Evolutionary conservation across 768 basidiomycete genomes (phyloP).

Genomic region (Butyriboletus loyo): DNA sequence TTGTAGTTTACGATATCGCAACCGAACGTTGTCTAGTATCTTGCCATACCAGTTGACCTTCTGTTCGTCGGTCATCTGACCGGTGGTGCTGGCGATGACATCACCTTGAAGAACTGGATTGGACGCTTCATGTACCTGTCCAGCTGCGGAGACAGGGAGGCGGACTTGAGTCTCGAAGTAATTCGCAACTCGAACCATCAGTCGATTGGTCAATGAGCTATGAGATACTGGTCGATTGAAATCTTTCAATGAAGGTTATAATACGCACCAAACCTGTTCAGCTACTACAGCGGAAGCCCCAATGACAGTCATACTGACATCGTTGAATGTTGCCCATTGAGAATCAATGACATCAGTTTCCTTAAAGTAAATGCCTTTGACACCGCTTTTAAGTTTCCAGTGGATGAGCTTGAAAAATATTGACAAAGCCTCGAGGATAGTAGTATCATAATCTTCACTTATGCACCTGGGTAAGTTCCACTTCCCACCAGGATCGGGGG

Average conservation of each 20-base stretch:
- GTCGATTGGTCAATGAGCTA: conserved; percentile 88
- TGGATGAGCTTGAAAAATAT: conserved; percentile 93
- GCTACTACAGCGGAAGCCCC: conserved; percentile 91
- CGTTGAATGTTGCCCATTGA: conserved; percentile 93
- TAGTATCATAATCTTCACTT: conserved; percentile 84
- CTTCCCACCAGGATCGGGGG: conserved; percentile 79
- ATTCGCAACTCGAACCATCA: conserved; percentile 89
- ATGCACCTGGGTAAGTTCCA: conserved; percentile 91
- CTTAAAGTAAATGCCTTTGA: conserved; percentile 92
- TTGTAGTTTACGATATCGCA: conserved; percentile 91
- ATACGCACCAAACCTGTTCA: conserved; percentile 86
- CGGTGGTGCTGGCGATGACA: conserved; percentile 35
- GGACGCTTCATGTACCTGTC: conserved; percentile 22
- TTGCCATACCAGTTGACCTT: conserved; percentile 88
- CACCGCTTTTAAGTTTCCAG: conserved; percentile 92
- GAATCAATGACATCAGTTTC: conserved; percentile 98
- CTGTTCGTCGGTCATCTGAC: conserved; percentile 75
- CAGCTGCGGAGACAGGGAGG: conserved; percentile 52
- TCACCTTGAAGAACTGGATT: conserved; percentile 38
- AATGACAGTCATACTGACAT: conserved; percentile 82
- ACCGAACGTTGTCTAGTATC: conserved; percentile 86
- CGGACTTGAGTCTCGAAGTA: conserved; percentile 95
- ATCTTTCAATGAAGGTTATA: not conserved
- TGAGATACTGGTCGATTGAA: not conserved
- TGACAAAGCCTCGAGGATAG: conserved; percentile 81